Evolutionary conservation across 768 basidiomycete species (phyloP).

Genomic region (Kwoniella europaea): DNA sequence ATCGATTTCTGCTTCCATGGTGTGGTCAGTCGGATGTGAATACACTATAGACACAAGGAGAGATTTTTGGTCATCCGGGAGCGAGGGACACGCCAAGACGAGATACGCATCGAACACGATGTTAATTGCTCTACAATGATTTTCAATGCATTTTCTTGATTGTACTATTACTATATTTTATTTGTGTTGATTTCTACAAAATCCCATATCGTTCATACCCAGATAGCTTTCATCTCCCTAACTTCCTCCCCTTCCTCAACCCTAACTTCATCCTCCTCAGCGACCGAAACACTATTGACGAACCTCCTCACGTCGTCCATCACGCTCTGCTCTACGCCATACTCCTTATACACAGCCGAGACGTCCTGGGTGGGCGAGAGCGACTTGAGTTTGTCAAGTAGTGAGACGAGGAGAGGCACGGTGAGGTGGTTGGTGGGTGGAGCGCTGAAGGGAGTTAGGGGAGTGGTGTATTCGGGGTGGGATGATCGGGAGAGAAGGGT

Average conservation of each 20-base stretch:
- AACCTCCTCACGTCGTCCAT: conserved; percentile 45
- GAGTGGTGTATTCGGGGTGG: conserved; percentile 19
- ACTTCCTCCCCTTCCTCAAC: conserved; percentile 52
- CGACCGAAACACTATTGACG: conserved; percentile 56
- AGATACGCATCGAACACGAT: no score
- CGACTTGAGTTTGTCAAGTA: conserved; percentile 52
- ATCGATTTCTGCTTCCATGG: no score
- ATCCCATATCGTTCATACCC: conserved; percentile 1
- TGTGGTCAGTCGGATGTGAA: no score
- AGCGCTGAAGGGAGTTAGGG: conserved; percentile 27
- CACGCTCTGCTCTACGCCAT: conserved; percentile 37
- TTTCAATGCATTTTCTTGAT: not conserved
- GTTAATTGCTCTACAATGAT: not conserved
- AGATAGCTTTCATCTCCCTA: conserved; percentile 50
- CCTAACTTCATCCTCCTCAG: conserved; percentile 38
- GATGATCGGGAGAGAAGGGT: conserved; percentile 45
- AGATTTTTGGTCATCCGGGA: no score
- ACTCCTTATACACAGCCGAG: conserved; percentile 39
- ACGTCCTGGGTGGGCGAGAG: conserved; percentile 28
- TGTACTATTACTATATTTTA: not conserved
- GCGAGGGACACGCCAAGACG: no score
- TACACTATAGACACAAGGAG: no score
- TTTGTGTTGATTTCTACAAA: no score
- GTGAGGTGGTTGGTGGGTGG: conserved; percentile 45
- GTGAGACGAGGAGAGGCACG: conserved; percentile 44